These are phyloP conservation scores for Trichophyton mentagrophytes DNA, from an alignment of 2,329 filamentous ascomycete genomes.

Conservation along the genomic window DNA sequence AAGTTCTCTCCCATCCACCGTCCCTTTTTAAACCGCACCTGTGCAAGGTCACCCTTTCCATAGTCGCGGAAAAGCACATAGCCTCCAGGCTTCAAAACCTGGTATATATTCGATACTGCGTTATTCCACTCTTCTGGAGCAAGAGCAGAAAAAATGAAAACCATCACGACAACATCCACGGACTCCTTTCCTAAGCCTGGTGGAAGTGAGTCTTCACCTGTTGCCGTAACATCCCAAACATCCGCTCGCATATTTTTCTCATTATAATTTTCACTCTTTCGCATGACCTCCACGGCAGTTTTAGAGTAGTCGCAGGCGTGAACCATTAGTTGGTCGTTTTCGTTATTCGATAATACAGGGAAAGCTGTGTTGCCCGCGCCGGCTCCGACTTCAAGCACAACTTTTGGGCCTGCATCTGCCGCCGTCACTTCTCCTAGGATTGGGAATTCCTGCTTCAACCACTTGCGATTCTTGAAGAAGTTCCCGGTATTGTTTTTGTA, in stretches of 20 bases:
- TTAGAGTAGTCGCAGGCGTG: slow-evolving; percentile 96
- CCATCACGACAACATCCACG: slow-evolving; percentile 84
- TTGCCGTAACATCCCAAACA: slow-evolving; percentile 79
- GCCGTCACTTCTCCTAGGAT: slow-evolving; percentile 64
- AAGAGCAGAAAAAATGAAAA: slow-evolving; percentile 94
- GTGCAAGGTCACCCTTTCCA: slow-evolving; percentile 84
- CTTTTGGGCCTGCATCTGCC: slow-evolving; percentile 54
- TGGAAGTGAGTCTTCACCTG: slow-evolving; percentile 47
- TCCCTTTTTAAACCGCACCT: slow-evolving; percentile 93
- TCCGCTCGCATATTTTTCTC: slow-evolving; percentile 64
- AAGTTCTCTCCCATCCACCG: slow-evolving; percentile 94
- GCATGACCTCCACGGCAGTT: slow-evolving; percentile 87
- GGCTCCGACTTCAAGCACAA: slow-evolving; percentile 80
- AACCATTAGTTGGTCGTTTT: slow-evolving; percentile 67
- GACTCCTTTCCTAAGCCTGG: slow-evolving; percentile 63
- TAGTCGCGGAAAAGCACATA: slow-evolving; percentile 93
- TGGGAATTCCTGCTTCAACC: slow-evolving; percentile 92
- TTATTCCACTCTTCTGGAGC: slow-evolving; percentile 72
- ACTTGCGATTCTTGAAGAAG: slow-evolving; percentile 98
- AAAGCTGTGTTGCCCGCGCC: slow-evolving; percentile 96
- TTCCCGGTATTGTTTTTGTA: slow-evolving; percentile 96
- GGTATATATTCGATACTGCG: slow-evolving; percentile 68
- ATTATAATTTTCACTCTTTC: slow-evolving; percentile 63
- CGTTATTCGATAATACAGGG: slow-evolving; percentile 71
- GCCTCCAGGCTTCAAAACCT: slow-evolving; percentile 81